A percentile compares a stretch with the other conserved stretches of the same genome.
Evolutionary conservation across 1,284 basidiomycete genomes (phyloP).

Genomic region (Pholiota adiposa): DNA sequence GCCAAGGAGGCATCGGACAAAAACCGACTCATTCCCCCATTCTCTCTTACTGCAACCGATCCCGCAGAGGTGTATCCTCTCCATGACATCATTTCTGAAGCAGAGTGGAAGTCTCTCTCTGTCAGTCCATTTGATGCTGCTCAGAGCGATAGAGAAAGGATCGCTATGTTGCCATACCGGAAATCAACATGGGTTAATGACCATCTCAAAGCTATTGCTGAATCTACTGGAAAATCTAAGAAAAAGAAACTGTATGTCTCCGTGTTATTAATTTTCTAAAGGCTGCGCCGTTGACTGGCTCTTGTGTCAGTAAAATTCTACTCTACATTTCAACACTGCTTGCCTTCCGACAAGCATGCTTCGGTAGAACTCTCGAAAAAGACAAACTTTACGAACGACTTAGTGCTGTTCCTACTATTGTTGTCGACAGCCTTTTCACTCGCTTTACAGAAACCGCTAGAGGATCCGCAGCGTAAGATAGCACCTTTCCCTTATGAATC

Average conservation of each 20-base stretch:
- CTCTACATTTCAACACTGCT: conserved; percentile 82
- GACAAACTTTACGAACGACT: conserved; percentile 60
- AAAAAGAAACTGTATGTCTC: conserved; percentile 66
- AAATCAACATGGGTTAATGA: conserved; percentile 69
- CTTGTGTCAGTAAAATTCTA: conserved; percentile 78
- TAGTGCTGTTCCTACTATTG: conserved; percentile 57
- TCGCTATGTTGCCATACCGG: conserved; percentile 61
- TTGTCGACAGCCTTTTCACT: conserved; percentile 77
- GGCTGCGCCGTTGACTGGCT: no score
- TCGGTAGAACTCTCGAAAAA: conserved; percentile 48
- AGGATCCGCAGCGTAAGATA: conserved; percentile 61
- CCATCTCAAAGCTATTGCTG: conserved; percentile 49
- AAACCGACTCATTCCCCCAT: conserved; percentile 75
- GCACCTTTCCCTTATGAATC: conserved; percentile 28
- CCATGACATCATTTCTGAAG: conserved; percentile 74
- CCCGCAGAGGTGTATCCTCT: conserved; percentile 80
- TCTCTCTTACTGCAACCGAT: conserved; percentile 63
- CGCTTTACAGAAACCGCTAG: conserved; percentile 80
- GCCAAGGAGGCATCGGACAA: conserved; percentile 64
- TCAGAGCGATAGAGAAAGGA: conserved; percentile 50
- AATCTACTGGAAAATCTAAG: conserved; percentile 41
- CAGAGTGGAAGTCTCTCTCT: conserved; percentile 74
- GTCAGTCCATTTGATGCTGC: conserved; percentile 58
- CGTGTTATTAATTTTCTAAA: no score
- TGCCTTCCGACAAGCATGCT: conserved; percentile 58